These are phyloP conservation scores for Passiflora organensis DNA, from an alignment of 345 rosid species.

Conservation along the genomic window DNA sequence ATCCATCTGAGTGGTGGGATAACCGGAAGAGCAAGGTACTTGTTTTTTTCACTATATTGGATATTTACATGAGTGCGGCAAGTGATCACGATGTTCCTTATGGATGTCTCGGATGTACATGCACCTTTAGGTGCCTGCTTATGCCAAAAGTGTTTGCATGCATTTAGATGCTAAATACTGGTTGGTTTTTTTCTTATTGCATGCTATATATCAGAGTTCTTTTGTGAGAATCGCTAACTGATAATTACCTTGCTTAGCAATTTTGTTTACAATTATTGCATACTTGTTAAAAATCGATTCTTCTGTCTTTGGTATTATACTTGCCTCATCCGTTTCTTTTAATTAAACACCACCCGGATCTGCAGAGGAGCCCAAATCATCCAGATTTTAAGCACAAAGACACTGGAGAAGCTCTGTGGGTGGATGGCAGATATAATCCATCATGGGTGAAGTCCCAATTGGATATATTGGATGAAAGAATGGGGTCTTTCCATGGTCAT, in stretches of 20 bases:
- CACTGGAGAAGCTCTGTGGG: slow-evolving; percentile 68
- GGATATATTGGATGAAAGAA: slow-evolving; percentile 39
- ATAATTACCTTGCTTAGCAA: not conserved
- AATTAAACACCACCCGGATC: slow-evolving; percentile 3
- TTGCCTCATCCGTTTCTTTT: not conserved
- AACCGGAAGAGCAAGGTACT: slow-evolving; percentile 60
- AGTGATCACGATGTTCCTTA: too few relatives aligned
- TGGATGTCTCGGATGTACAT: too few relatives aligned
- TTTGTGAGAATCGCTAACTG: not conserved
- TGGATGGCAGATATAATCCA: slow-evolving; percentile 57
- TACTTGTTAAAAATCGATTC: not conserved
- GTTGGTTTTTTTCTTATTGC: too few relatives aligned
- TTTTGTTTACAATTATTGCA: not conserved
- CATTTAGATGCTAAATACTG: too few relatives aligned
- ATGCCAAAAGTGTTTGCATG: too few relatives aligned
- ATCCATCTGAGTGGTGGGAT: slow-evolving; percentile 67
- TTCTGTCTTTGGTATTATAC: not conserved
- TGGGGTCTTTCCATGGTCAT: slow-evolving; percentile 30
- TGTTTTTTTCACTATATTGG: not conserved
- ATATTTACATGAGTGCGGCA: too few relatives aligned
- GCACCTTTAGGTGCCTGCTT: too few relatives aligned
- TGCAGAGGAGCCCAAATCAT: slow-evolving; percentile 55
- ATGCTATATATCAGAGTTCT: too few relatives aligned
- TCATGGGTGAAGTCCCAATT: slow-evolving; percentile 58
- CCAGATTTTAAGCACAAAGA: slow-evolving; percentile 76